phyloP scores from a whole-genome alignment of 2,329 filamentous ascomycete species.

The Ceratocystiopsis brevicomis region DNA sequence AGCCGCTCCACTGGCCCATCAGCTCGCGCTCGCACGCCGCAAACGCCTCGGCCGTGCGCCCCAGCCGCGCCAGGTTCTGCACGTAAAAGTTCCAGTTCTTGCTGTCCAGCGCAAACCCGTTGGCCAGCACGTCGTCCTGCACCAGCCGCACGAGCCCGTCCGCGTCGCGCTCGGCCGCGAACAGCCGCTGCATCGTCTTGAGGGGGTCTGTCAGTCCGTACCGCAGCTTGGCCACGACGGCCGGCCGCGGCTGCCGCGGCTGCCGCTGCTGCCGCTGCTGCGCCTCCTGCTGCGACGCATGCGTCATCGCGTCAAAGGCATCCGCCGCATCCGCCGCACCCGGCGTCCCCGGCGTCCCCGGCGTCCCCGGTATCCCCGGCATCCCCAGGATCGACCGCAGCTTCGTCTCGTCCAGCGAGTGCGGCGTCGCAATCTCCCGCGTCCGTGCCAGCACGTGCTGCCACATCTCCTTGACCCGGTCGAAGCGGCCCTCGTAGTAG shows the following conservation, averaged over 20 bases:
- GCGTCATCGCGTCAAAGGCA: too few species aligned
- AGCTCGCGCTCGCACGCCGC: conserved; percentile 54
- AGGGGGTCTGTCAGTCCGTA: conserved; percentile 33
- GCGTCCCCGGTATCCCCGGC: neutral
- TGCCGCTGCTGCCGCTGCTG: too few species aligned
- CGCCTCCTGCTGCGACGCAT: too few species aligned
- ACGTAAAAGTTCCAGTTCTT: conserved; percentile 69
- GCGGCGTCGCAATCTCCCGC: conserved; percentile 21
- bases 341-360: neutral
- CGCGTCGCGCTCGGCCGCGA: conserved; percentile 21
- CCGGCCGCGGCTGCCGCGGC: neutral
- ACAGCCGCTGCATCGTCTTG: conserved; percentile 28
- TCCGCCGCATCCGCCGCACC: neutral
- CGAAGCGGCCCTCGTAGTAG: conserved; percentile 34
- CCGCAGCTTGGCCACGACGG: conserved; percentile 28
- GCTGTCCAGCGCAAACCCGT: conserved; percentile 57
- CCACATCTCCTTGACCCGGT: conserved; percentile 50
- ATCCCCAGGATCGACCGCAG: conserved; percentile 2
- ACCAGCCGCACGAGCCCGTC: conserved; percentile 33
- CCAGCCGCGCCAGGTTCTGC: conserved; percentile 42
- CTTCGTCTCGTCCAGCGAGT: conserved; percentile 1
- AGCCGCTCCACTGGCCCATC: conserved; percentile 64
- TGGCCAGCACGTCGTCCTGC: conserved; percentile 27
- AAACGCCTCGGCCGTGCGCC: conserved; percentile 49
- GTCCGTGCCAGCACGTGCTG: conserved; percentile 35